A percentile compares a stretch with the other conserved stretches of the same genome.
Conservation (phyloP, 768 basidiomycete genomes). For the Boletales sp. region DNA sequence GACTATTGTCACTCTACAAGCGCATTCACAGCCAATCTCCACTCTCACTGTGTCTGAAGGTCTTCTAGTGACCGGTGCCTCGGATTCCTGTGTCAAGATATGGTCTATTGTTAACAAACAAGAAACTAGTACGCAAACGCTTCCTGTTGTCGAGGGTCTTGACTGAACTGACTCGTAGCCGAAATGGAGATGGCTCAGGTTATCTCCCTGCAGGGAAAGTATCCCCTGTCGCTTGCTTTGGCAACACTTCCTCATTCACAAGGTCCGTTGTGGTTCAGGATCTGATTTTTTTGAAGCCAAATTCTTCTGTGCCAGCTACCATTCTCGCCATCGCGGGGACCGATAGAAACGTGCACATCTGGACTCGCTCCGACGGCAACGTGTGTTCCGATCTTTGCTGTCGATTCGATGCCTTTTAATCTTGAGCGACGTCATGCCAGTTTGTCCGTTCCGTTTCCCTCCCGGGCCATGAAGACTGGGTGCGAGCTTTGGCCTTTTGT, state of each 20-base stretch:
- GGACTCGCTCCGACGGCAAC: conserved; percentile 57
- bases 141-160: conserved; percentile 2
- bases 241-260: conserved; percentile 61
- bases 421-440: conserved; percentile 28
- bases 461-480: conserved; percentile 95
- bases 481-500: conserved; percentile 74
- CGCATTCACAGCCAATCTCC: conserved; percentile 70
- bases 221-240: conserved; percentile 70
- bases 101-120: conserved; percentile 48
- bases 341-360: conserved; percentile 74
- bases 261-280: conserved; percentile 41
- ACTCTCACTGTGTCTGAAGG: conserved; percentile 51
- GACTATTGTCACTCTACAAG: conserved; percentile 40
- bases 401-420: background rate
- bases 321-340: conserved; percentile 86
- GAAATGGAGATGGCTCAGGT: conserved; percentile 48
- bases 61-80: conserved; percentile 72
- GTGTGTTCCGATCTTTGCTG: conserved; percentile 34
- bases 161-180: conserved; percentile 24
- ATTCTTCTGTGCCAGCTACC: conserved; percentile 37
- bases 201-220: conserved; percentile 62
- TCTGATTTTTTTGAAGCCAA: background rate
- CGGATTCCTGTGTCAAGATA: conserved; percentile 75
- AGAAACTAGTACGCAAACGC: conserved; percentile 26
- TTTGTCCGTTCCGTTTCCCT: conserved; percentile 59